These are phyloP conservation scores for Lathyrus tuberosus DNA, from an alignment of 306 rosid species.

Conservation along the genomic window DNA sequence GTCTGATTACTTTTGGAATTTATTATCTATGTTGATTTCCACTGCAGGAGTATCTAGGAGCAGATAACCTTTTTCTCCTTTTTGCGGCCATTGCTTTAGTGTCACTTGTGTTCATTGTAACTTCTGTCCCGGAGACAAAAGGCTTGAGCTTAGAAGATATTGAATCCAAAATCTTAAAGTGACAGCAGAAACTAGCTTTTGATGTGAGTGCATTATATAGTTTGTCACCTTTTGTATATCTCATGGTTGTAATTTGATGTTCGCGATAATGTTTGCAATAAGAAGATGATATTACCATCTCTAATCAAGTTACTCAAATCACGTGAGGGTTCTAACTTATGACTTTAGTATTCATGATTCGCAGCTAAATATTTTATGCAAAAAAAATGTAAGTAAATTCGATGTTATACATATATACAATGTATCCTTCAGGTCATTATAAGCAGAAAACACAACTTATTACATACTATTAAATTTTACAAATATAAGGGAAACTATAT, in stretches of 20 bases:
- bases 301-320: slow-evolving; percentile 32
- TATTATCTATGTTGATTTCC: slow-evolving; percentile 34
- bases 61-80: slow-evolving; percentile 91
- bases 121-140: slow-evolving; percentile 86
- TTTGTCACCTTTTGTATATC: slow-evolving; percentile 27
- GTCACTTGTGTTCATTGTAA: slow-evolving; percentile 67
- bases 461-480: slow-evolving; percentile 38
- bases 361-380: slow-evolving; percentile 5
- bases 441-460: slow-evolving; percentile 22
- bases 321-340: slow-evolving; percentile 3
- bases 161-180: slow-evolving; percentile 84
- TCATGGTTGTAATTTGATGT: slow-evolving; percentile 19
- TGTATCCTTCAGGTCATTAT: slow-evolving; percentile 5
- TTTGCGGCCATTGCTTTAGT: slow-evolving; percentile 78
- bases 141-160: slow-evolving; percentile 96
- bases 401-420: slow-evolving; percentile 28
- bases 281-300: slow-evolving; percentile 1
- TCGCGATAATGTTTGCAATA: background rate
- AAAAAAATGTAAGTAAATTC: slow-evolving; percentile 2
- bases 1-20: slow-evolving; percentile 21
- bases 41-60: slow-evolving; percentile 87
- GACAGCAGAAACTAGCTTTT: slow-evolving; percentile 39
- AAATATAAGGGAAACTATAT: slow-evolving; percentile 31
- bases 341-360: slow-evolving; percentile 20
- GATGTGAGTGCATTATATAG: slow-evolving; percentile 32